Percentiles rank a stretch among this genome's conserved stretches.
Evolutionary conservation across 2,329 filamentous ascomycete genomes (phyloP).

Genomic region (Thermothelomyces thermophilus): DNA sequence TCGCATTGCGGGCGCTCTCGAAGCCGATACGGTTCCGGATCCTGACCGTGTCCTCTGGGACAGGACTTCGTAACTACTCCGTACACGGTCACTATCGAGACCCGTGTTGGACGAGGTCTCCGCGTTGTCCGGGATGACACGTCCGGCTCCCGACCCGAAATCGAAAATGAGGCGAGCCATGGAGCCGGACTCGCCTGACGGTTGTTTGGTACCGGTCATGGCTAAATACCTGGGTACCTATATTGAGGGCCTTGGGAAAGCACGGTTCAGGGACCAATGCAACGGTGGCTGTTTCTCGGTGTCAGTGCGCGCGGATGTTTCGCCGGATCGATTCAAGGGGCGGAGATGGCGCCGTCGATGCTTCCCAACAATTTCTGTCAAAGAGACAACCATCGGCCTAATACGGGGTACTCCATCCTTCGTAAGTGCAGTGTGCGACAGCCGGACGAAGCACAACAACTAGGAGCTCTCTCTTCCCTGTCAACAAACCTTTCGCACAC

Average conservation of each 20-base stretch:
- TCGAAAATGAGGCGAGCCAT: neutral
- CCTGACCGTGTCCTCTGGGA: neutral
- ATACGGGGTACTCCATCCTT: too few species aligned
- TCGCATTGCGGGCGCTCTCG: neutral
- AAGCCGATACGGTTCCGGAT: conserved; percentile 1
- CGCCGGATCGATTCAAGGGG: neutral
- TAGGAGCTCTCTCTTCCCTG: too few species aligned
- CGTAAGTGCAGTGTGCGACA: too few species aligned
- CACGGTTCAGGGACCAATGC: conserved; percentile 7
- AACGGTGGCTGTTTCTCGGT: neutral
- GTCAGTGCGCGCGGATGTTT: neutral
- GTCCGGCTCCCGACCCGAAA: neutral
- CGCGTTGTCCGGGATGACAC: neutral
- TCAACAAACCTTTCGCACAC: too few species aligned
- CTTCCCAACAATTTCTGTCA: neutral
- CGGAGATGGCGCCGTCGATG: neutral
- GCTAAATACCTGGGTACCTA: conserved; percentile 7
- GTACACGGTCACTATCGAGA: too few species aligned
- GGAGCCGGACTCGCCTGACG: neutral
- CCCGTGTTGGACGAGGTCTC: neutral
- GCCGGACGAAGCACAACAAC: too few species aligned
- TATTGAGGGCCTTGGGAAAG: conserved; percentile 1
- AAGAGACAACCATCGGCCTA: too few species aligned
- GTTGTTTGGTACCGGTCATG: conserved; percentile 15
- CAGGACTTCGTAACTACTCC: too few species aligned